These are phyloP conservation scores for Paxillus involutus DNA, from an alignment of 768 basidiomycete genomes.

Conservation along the genomic window DNA sequence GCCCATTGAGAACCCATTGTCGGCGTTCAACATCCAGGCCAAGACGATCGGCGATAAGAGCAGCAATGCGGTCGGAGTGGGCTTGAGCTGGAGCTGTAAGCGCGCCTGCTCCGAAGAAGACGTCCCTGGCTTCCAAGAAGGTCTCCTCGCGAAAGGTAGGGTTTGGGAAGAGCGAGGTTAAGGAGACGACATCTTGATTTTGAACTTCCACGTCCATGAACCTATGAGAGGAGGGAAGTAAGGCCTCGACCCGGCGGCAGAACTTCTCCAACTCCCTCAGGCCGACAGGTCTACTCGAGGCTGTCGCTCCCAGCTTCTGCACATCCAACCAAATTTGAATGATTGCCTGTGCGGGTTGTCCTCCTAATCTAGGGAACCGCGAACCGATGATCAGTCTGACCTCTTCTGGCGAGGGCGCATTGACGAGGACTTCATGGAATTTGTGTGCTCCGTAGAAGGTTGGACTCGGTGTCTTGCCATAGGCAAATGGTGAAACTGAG, in stretches of 20 bases:
- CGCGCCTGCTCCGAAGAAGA: constrained; percentile 80
- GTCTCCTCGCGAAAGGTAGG: constrained; percentile 83
- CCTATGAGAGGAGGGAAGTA: constrained; percentile 52
- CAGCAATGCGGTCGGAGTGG: constrained; percentile 50
- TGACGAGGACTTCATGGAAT: constrained; percentile 68
- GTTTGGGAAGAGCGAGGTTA: constrained; percentile 61
- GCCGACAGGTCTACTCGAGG: constrained; percentile 62
- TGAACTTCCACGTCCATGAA: constrained; percentile 39
- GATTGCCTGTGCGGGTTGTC: constrained; percentile 45
- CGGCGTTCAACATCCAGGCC: constrained; percentile 69
- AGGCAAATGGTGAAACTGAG: constrained; percentile 52
- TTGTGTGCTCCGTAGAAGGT: constrained; percentile 86
- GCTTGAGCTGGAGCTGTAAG: constrained; percentile 51
- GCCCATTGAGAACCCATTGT: constrained; percentile 65
- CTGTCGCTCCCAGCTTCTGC: constrained; percentile 46
- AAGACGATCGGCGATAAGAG: constrained; percentile 58
- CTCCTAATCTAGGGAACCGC: constrained; percentile 64
- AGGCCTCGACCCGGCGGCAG: constrained; percentile 66
- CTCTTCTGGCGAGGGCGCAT: constrained; percentile 64
- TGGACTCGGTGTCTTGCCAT: constrained; percentile 51
- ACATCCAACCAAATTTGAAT: constrained; percentile 72
- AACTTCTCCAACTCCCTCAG: constrained; percentile 83
- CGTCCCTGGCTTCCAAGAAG: constrained; percentile 83
- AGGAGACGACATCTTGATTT: constrained; percentile 26
- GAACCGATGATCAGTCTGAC: constrained; percentile 66